Evolutionary conservation across 106 monocot species (phyloP).

Genomic region (Platanthera guangdongensis): DNA sequence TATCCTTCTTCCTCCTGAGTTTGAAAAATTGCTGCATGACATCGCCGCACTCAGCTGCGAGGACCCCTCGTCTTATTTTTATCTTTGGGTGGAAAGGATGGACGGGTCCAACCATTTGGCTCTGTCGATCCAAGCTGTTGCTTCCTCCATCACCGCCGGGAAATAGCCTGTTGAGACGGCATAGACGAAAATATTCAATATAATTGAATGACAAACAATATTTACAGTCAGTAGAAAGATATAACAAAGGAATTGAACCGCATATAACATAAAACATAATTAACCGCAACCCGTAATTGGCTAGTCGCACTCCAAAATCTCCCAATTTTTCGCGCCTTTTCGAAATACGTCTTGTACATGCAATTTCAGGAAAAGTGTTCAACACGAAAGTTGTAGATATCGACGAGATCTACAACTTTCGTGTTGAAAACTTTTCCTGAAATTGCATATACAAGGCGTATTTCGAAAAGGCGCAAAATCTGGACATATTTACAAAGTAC

Average conservation of each 20-base stretch:
- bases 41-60: slow-evolving; percentile 65
- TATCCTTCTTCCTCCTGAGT: slow-evolving; percentile 61
- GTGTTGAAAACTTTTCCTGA: no score
- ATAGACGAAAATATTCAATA: not conserved
- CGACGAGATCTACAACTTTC: no score
- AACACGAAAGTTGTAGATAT: no score
- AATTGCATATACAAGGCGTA: no score
- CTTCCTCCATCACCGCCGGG: slow-evolving; percentile 51
- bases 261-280: no score
- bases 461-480: no score
- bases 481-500: no score
- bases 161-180: slow-evolving; percentile 40
- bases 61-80: slow-evolving; percentile 56
- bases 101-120: slow-evolving; percentile 47
- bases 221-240: not conserved
- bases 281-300: no score
- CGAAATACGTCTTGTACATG: no score
- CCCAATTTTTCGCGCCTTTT: no score
- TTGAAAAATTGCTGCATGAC: slow-evolving; percentile 89
- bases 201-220: not conserved
- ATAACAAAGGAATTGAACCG: not conserved
- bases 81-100: slow-evolving; percentile 95
- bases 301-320: no score
- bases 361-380: no score
- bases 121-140: slow-evolving; percentile 16